A percentile compares a stretch with the other conserved stretches of the same genome.
These are phyloP conservation scores for Rehmannia glutinosa DNA, from an alignment of 257 asterid genomes.

Conservation along the genomic window DNA sequence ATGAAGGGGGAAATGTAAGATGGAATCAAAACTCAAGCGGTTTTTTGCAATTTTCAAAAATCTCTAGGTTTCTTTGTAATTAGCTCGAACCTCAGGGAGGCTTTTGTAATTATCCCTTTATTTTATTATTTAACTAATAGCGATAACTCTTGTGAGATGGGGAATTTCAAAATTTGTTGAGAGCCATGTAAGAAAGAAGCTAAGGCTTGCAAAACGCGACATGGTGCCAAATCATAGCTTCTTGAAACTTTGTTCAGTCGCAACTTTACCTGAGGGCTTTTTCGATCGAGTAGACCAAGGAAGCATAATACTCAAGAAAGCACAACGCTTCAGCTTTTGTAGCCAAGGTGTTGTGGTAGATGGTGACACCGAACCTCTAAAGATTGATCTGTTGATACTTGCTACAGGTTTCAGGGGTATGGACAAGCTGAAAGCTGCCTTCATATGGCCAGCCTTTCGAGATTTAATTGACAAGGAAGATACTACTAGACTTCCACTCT, in stretches of 20 bases:
- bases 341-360: slow-evolving; percentile 36
- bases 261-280: slow-evolving; percentile 43
- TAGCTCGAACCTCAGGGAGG: too few relatives aligned
- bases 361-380: slow-evolving; percentile 18
- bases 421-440: slow-evolving; percentile 34
- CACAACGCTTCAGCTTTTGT: slow-evolving; percentile 28
- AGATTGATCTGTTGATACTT: slow-evolving; percentile 38
- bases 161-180: slow-evolving; percentile 39
- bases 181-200: slow-evolving; percentile 26
- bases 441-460: slow-evolving; percentile 24
- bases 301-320: slow-evolving; percentile 41
- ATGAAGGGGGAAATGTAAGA: too few relatives aligned
- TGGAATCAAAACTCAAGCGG: too few relatives aligned
- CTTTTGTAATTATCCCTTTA: too few relatives aligned
- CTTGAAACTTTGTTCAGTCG: slow-evolving; percentile 27
- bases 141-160: slow-evolving; percentile 51
- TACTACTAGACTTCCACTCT: slow-evolving; percentile 30
- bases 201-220: slow-evolving; percentile 29
- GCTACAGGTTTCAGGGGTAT: slow-evolving; percentile 47
- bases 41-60: too few relatives aligned
- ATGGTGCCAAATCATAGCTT: too few relatives aligned
- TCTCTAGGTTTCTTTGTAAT: too few relatives aligned
- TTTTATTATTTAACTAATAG: too few relatives aligned
- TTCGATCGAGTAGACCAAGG: slow-evolving; percentile 45
- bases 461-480: slow-evolving; percentile 23